These are phyloP conservation scores for Sporothrix brasiliensis DNA, from an alignment of 2,329 filamentous ascomycete species.

Conservation along the genomic window DNA sequence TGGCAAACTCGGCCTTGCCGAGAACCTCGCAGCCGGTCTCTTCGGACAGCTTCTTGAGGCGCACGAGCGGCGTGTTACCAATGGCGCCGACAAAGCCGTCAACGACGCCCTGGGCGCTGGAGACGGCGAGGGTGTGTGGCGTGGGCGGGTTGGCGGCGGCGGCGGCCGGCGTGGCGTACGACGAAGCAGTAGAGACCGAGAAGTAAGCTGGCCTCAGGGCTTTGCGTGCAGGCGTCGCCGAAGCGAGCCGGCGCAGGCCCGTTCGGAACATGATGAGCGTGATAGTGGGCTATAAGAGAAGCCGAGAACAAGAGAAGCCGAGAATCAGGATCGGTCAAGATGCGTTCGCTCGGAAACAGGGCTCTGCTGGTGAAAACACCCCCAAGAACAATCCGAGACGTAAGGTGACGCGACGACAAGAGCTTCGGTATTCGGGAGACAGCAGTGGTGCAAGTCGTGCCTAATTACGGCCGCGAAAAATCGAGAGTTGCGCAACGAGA, in stretches of 20 bases:
- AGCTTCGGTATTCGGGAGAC: background rate
- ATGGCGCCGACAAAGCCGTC: slow-evolving; percentile 89
- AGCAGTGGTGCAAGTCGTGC: background rate
- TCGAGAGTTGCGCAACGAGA: background rate
- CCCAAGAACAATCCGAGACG: background rate
- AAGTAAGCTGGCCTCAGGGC: slow-evolving; percentile 70
- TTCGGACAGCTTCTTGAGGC: slow-evolving; percentile 82
- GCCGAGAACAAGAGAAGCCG: background rate
- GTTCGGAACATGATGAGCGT: slow-evolving; percentile 65
- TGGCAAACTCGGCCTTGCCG: slow-evolving; percentile 98
- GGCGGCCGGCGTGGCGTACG: slow-evolving; percentile 42
- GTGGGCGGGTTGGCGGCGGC: slow-evolving; percentile 45
- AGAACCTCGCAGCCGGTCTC: slow-evolving; percentile 92
- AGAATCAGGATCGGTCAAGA: background rate
- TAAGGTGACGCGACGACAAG: slow-evolving; percentile 5
- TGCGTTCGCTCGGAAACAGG: background rate
- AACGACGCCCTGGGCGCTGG: slow-evolving; percentile 76
- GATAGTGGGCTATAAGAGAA: background rate
- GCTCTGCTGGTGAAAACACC: background rate
- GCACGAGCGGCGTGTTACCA: slow-evolving; percentile 94
- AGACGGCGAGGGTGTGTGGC: slow-evolving; percentile 70
- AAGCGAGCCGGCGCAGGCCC: slow-evolving; percentile 67
- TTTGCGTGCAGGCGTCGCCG: slow-evolving; percentile 59
- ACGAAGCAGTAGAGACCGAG: slow-evolving; percentile 41
- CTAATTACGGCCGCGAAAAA: slow-evolving; percentile 17